Base-by-base conservation (phyloP, 179 eudicot genomes). In the Carnegiea gigantea region DNA sequence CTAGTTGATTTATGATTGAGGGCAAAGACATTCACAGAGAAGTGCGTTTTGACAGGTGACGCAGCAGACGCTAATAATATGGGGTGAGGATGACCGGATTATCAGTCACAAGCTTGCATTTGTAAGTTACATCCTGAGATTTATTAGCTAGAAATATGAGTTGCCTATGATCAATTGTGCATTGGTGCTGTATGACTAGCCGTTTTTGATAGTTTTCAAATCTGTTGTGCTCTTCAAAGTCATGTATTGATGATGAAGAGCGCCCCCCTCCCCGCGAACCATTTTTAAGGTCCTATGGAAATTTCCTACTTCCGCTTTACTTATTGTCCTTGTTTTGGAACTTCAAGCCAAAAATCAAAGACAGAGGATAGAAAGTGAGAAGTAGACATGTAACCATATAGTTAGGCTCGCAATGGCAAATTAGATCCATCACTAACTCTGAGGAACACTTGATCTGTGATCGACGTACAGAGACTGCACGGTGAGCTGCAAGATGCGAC, bases 81-180 rank as follows among this genome's bases (percentile, higher is more conserved):
- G 98, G 97, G 99, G 99, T 1, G 97, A 95, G 85, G 92, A 94
- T 73, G 99, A 95, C 87, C 89, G 86, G 81, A 90, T 95, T 73
- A 91, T 95, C 70, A 92, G 90, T 85, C 85, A 87, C 90, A 93
- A 93, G 85, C 90, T 91, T 49, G 99, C 90, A 14, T 88, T 95
- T 88, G 99, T 95, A 81, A 85, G 93, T 82, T 54, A 12, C 21
- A 10, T n/a, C 7, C 20, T 18, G 17, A 12, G 8, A n/a, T 49
- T 20, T 75, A 7, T n/a, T 46, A 44, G 26, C 67, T 6, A 60
- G 28, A 60, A 60, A 23, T 33, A 57, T 57, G 4, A 57, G n/a
- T 17, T 57, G 8, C 26, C 12, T n/a, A 60, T 60, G 26, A 6
- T 60, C 67, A n/a, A 60, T 40, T 5, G 44, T 40, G 44, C 44